Base-by-base conservation (phyloP, 2,329 filamentous ascomycete species). In the Penicillium sp. region DNA sequence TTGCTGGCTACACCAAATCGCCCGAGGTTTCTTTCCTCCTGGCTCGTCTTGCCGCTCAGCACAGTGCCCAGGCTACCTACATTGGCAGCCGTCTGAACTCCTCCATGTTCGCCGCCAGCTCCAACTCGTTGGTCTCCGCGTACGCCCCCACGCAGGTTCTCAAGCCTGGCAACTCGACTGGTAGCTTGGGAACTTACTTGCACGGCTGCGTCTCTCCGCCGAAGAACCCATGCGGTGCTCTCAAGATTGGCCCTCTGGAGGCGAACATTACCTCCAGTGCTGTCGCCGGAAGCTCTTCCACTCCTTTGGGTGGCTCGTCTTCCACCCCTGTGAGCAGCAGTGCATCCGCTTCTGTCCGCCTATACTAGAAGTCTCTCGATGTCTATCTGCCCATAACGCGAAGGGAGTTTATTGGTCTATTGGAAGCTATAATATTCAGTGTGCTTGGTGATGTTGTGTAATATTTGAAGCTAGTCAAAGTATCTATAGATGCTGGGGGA, bases 1-100 rank as follows among this genome's bases (percentile, higher is more conserved):
- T 60, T 4, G 54, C 63, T 7, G 63, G 58, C 10, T 66, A 60
- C 47, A 63, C 63, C 25, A 52, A 63, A 31, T 54, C 64, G 1
- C 64, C 63, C 13, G 60, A 66, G 54, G 60, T 66, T 15, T 52
- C 64, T 4, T 66, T 66, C 57, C 52, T 66, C 9, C 31, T 65
- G 33, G 56, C 64, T 10, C 60, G 64, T 29, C 49, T 66, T 39
- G 63, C 62, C 10, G 59, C 62, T 31, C 49, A 63, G 52, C 63
- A 66, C 48, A 54, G 47, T 27, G 53, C 53, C 4, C 58, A 61
- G 20, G 51, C 60, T 10, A 50, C 55, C 29, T 58, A 57, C 31
- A 55, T 66, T 12, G 60, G 58, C 6, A 32, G 24, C 33, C 46
- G 27, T n/a, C 25, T 50, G 25, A 50, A 50, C 47, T 50, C 47